These are phyloP conservation scores for Eucalyptus decipiens DNA, from an alignment of 345 rosid genomes.

Conservation along the genomic window DNA sequence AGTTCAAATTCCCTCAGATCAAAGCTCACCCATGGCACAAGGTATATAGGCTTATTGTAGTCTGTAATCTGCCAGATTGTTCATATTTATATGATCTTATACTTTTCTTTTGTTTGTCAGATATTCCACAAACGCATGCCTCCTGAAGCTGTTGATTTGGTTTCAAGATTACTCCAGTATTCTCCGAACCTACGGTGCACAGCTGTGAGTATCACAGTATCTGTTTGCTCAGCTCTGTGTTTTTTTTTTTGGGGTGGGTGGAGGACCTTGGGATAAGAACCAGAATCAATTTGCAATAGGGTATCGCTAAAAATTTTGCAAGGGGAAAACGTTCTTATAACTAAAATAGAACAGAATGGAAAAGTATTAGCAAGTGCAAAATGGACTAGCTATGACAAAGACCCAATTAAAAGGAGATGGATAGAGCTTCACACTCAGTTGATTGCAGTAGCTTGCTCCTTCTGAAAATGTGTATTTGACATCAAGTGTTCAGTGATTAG, in stretches of 20 bases:
- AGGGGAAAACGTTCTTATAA: neutral
- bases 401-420: neutral
- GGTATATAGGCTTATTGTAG: neutral
- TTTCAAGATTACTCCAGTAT: constrained; percentile 11
- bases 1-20: constrained; percentile 12
- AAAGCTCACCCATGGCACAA: constrained; percentile 18
- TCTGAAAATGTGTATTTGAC: neutral
- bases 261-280: neutral
- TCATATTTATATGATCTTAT: neutral
- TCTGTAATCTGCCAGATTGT: neutral
- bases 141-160: constrained; percentile 9
- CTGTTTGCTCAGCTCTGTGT: neutral
- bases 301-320: neutral
- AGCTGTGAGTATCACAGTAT: neutral
- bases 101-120: neutral
- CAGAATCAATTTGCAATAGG: neutral
- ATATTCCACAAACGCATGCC: constrained; percentile 15
- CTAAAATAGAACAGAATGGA: neutral
- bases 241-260: neutral
- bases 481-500: neutral
- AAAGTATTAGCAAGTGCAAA: neutral
- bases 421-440: neutral
- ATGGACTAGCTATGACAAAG: neutral
- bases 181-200: constrained; percentile 7
- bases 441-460: neutral